Conservation (phyloP, 2,329 filamentous ascomycete genomes). For the Didymella pomorum region DNA sequence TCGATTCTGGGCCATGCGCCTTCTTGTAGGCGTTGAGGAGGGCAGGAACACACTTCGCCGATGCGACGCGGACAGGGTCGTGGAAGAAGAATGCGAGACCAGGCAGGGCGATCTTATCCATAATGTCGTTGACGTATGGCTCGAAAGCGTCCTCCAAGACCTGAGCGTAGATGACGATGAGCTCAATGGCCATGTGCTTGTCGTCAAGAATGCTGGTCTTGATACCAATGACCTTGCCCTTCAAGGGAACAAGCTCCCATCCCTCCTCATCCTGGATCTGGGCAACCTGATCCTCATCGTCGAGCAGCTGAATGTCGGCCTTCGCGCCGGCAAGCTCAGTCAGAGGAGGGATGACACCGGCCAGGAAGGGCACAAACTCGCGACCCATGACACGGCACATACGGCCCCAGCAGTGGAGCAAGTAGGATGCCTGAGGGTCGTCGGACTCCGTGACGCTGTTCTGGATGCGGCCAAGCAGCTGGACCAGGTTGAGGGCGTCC, state of each 20-base stretch:
- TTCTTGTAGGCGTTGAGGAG: constrained; percentile 94
- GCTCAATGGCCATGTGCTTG: constrained; percentile 99
- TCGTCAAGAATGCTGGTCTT: constrained; percentile 96
- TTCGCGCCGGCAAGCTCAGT: constrained; percentile 91
- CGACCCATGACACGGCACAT: constrained; percentile 94
- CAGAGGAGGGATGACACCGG: constrained; percentile 92
- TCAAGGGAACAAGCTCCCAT: constrained; percentile 96
- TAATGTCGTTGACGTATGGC: constrained; percentile 88
- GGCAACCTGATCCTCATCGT: constrained; percentile 93
- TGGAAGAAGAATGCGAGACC: constrained; percentile 99
- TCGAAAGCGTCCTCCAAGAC: constrained; percentile 93
- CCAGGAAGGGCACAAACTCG: constrained; percentile 92
- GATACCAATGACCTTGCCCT: constrained; percentile 98
- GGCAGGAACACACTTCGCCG: constrained; percentile 92
- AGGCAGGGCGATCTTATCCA: constrained; percentile 95
- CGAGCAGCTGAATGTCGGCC: constrained; percentile 94
- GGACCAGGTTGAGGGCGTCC: constrained; percentile 86
- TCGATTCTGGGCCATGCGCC: constrained; percentile 81
- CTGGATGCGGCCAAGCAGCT: constrained; percentile 87
- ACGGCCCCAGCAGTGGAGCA: constrained; percentile 98
- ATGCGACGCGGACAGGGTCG: constrained; percentile 93
- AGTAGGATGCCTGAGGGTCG: constrained; percentile 94
- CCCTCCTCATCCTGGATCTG: constrained; percentile 93
- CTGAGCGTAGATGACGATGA: constrained; percentile 96
- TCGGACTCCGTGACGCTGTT: constrained; percentile 82